Conservation (phyloP, 805 yeast genomes). For the Wickerhamiella galacta region DNA sequence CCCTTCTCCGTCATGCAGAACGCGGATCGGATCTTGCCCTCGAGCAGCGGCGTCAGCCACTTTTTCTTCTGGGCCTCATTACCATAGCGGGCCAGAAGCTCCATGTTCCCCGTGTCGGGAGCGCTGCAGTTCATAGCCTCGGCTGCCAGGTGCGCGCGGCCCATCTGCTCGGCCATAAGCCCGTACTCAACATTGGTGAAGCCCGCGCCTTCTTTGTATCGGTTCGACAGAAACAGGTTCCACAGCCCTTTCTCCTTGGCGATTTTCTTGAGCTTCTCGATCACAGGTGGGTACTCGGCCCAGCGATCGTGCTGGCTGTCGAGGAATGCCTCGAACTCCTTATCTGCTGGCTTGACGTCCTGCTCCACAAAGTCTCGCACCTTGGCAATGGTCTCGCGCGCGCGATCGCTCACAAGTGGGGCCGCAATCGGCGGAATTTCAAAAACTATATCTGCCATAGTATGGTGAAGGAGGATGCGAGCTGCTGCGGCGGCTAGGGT, state of each 20-base stretch:
- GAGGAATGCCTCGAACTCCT: constrained; percentile 28
- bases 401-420: constrained; percentile 20
- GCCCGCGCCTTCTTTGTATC: constrained; percentile 38
- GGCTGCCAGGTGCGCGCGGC: constrained; percentile 33
- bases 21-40: constrained; percentile 42
- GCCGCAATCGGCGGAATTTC: constrained; percentile 8
- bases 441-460: constrained; percentile 4
- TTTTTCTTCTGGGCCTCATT: constrained; percentile 28
- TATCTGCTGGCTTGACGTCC: constrained; percentile 41
- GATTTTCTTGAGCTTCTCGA: constrained; percentile 35
- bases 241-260: constrained; percentile 39
- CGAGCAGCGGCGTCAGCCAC: constrained; percentile 37
- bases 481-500: too few relatives aligned
- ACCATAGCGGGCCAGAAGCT: constrained; percentile 25
- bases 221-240: constrained; percentile 39
- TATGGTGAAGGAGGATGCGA: too few relatives aligned
- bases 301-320: constrained; percentile 30
- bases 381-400: constrained; percentile 20
- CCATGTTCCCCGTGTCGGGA: constrained; percentile 54
- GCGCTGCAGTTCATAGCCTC: constrained; percentile 45
- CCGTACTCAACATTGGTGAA: constrained; percentile 48
- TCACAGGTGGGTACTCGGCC: constrained; percentile 30
- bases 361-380: constrained; percentile 37
- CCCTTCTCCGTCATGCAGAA: constrained; percentile 51
- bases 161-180: constrained; percentile 45